Evolutionary conservation across 2,329 filamentous ascomycete species (phyloP).

Genomic region (Phyllosticta citriasiana): DNA sequence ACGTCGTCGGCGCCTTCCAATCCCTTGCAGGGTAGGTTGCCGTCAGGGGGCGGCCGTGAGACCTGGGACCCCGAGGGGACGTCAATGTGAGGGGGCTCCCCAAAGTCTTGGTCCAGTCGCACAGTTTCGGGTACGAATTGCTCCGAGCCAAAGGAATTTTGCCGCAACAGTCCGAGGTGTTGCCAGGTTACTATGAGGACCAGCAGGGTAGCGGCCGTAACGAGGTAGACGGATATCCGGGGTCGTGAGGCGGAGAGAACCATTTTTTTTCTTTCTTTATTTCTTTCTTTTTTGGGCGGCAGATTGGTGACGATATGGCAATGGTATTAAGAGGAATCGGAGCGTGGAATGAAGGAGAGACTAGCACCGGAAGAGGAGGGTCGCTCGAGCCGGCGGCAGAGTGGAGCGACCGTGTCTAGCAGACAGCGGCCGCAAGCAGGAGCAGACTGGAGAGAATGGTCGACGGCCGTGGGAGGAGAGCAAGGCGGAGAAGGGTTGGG

Average conservation of each 20-base stretch:
- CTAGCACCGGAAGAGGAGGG: neutral
- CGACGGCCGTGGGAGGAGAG: neutral
- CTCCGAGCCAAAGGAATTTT: constrained; percentile 3
- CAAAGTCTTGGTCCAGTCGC: constrained; percentile 8
- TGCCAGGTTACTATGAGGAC: constrained; percentile 4
- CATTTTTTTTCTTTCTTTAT: neutral
- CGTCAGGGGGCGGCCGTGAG: neutral
- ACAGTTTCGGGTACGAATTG: constrained; percentile 7
- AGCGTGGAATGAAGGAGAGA: neutral
- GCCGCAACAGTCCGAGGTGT: constrained; percentile 2
- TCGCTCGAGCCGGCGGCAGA: neutral
- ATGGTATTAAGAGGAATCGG: neutral
- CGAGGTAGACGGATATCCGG: constrained; percentile 7
- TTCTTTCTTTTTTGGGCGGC: neutral
- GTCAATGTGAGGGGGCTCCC: neutral
- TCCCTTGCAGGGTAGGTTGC: constrained; percentile 18
- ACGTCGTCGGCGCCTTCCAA: constrained; percentile 38
- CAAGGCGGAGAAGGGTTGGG: neutral
- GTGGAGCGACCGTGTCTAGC: neutral
- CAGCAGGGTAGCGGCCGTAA: constrained; percentile 6
- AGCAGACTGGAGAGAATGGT: neutral
- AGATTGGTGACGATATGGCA: neutral
- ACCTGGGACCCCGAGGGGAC: constrained; percentile 1
- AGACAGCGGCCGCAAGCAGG: neutral
- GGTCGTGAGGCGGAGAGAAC: constrained; percentile 1